Conservation (phyloP, 2,329 filamentous ascomycete genomes). For the Fusarium penzigii region DNA sequence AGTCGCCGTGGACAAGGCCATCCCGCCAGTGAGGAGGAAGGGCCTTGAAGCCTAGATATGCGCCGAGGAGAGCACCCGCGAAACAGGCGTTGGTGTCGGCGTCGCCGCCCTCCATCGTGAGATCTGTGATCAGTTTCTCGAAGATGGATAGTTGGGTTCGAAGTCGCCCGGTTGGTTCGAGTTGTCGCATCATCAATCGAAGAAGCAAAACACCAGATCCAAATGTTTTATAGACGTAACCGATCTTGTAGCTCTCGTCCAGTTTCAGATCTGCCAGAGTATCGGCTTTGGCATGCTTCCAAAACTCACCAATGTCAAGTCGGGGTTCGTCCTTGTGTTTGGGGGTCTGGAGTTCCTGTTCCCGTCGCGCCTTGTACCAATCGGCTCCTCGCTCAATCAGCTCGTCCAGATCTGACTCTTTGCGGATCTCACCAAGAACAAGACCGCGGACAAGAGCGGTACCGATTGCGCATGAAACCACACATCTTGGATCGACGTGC, state of each 20-base stretch:
- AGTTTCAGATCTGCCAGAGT: conserved; percentile 43
- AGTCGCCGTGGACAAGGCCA: conserved; percentile 45
- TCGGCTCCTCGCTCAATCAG: conserved; percentile 40
- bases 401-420: conserved; percentile 42
- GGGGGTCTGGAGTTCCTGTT: conserved; percentile 21
- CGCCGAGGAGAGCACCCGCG: conserved; percentile 51
- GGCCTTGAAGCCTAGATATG: conserved; percentile 46
- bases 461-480: conserved; percentile 49
- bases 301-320: conserved; percentile 44
- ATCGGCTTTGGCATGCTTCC: conserved; percentile 39
- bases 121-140: conserved; percentile 47
- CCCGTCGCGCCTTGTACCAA: conserved; percentile 38
- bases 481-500: conserved; percentile 53
- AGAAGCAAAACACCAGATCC: conserved; percentile 48
- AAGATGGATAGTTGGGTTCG: conserved; percentile 35
- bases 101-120: conserved; percentile 54
- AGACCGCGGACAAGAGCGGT: conserved; percentile 49
- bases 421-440: conserved; percentile 44
- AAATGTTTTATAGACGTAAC: conserved; percentile 56
- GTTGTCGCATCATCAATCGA: conserved; percentile 43
- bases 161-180: conserved; percentile 17
- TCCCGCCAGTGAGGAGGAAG: conserved; percentile 51
- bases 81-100: conserved; percentile 57
- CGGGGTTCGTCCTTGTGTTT: conserved; percentile 31
- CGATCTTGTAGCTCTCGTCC: conserved; percentile 47